Evolutionary conservation across 116 monocot genomes (phyloP).

Genomic region (Iris pallida): DNA sequence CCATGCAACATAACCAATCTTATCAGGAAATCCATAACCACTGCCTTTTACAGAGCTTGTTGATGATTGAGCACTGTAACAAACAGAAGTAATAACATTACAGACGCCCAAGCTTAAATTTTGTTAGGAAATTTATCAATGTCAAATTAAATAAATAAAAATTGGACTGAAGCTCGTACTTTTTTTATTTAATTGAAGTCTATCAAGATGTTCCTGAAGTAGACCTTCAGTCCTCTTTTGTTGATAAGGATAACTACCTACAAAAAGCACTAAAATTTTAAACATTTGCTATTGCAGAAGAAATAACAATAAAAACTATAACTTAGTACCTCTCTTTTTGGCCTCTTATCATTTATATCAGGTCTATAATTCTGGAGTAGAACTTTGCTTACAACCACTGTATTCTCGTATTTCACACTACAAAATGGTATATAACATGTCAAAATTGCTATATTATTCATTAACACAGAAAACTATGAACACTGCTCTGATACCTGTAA

Average conservation of each 20-base stretch:
- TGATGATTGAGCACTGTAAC: too few species aligned
- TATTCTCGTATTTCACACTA: slow-evolving; percentile 86
- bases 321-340: slow-evolving; percentile 79
- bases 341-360: slow-evolving; percentile 96
- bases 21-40: too few species aligned
- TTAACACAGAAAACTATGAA: slow-evolving; percentile 3
- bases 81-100: too few species aligned
- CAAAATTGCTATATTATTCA: too few species aligned
- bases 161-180: too few species aligned
- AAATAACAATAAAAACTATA: not conserved
- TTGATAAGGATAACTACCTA: slow-evolving; percentile 84
- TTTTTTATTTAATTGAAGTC: slow-evolving; percentile 48
- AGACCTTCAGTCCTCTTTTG: slow-evolving; percentile 89
- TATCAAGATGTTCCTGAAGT: slow-evolving; percentile 87
- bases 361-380: slow-evolving; percentile 96
- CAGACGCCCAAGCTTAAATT: too few species aligned
- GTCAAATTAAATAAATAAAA: too few species aligned
- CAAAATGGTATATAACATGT: slow-evolving; percentile 6
- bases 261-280: slow-evolving; percentile 8
- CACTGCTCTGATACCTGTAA: slow-evolving; percentile 48
- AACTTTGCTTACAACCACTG: slow-evolving; percentile 91
- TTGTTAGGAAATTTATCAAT: too few species aligned
- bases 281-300: not conserved
- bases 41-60: too few species aligned
- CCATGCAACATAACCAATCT: too few species aligned